Percentiles rank a stretch among this genome's conserved stretches.
These are phyloP conservation scores for Candida koratica DNA, from an alignment of 805 yeast genomes.

Conservation along the genomic window DNA sequence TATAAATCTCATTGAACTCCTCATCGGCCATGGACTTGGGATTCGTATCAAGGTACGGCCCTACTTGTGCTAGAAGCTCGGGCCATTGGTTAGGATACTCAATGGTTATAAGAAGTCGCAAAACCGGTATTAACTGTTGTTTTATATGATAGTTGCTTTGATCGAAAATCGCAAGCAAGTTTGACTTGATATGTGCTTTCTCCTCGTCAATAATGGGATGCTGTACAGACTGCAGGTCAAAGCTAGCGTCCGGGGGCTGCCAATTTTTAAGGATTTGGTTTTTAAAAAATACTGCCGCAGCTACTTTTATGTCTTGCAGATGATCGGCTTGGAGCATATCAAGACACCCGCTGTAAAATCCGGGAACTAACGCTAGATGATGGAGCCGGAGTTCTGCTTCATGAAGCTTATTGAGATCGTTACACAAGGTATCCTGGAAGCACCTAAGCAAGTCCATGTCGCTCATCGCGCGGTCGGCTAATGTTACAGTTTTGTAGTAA, in stretches of 20 bases:
- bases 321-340: constrained; percentile 7
- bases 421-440: constrained; percentile 4
- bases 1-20: constrained; percentile 37
- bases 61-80: constrained; percentile 8
- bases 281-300: constrained; percentile 81
- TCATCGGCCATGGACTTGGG: constrained; percentile 7
- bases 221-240: no score
- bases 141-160: constrained; percentile 28
- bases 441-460: constrained; percentile 7
- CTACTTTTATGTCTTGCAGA: constrained; percentile 43
- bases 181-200: constrained; percentile 65
- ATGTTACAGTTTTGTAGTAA: no score
- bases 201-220: constrained; percentile 70
- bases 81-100: constrained; percentile 39
- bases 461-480: no score
- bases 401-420: constrained; percentile 2
- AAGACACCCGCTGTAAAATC: constrained; percentile 11
- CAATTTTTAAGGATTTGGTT: constrained; percentile 67
- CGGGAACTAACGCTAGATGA: constrained; percentile 6
- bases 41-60: not conserved
- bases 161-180: constrained; percentile 62
- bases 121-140: constrained; percentile 37
- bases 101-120: constrained; percentile 28
- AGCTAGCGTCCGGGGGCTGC: no score
- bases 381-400: constrained; percentile 4